Evolutionary conservation across 2,329 filamentous ascomycete species (phyloP).

Genomic region (Paecilomyces fulvus): DNA sequence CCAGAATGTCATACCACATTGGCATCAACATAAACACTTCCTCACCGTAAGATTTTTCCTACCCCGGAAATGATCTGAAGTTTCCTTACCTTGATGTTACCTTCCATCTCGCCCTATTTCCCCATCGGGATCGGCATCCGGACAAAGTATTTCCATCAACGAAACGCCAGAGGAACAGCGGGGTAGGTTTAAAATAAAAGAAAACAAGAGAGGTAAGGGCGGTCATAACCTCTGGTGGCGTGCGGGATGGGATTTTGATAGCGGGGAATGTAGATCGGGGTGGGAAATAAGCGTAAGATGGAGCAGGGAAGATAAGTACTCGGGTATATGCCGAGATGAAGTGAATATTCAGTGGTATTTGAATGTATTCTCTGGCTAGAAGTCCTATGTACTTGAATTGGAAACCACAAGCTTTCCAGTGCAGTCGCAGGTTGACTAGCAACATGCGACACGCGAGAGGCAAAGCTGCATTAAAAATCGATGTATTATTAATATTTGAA

Average conservation of each 20-base stretch:
- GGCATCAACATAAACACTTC: no score
- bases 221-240: no score
- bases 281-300: not conserved
- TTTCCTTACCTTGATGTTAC: no score
- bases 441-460: not conserved
- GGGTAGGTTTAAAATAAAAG: not conserved
- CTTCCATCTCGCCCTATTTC: not conserved
- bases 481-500: not conserved
- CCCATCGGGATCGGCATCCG: not conserved
- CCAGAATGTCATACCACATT: no score
- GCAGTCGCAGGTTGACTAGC: not conserved
- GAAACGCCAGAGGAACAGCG: not conserved
- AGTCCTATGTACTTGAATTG: not conserved
- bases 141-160: not conserved
- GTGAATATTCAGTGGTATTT: not conserved
- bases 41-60: no score
- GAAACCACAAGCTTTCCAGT: not conserved
- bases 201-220: not conserved
- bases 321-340: not conserved
- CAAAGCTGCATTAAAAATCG: not conserved
- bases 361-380: not conserved
- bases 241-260: not conserved
- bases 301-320: not conserved
- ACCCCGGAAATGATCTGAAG: no score
- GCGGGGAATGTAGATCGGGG: not conserved